Evolutionary conservation across 768 basidiomycete species (phyloP), one percentile per base, ranked within the genome.

Genomic region (Nidularia sp.): DNA sequence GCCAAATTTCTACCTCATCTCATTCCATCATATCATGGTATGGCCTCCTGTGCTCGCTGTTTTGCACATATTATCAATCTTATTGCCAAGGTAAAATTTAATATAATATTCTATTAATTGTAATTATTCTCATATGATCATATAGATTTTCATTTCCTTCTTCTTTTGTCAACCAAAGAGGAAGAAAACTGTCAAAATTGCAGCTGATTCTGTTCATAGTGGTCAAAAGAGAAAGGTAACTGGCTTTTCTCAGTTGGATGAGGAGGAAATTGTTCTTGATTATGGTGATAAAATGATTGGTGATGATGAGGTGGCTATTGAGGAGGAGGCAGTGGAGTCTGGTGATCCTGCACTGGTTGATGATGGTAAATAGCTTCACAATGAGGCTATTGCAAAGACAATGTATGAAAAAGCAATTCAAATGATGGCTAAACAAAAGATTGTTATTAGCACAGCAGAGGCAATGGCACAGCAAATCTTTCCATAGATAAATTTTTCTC

Each of bases 1-100:
- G 62, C 66, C 0, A 53, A 53, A 6, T 6, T 57, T 34, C 53
- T 69, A 2, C 50, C 54, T 5, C 25, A 53, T 8, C 32, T 52
- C 4, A 54, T 70, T 18, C 60, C 62, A 15, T 48, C 39, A 3
- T 71, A 67, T 48, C 47, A 54, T 0, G 65, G 68, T 0, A 41
- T 34, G n/a, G 42, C 48, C 3, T 49, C 52, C 1, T 54, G 60
- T 10, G 49, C 56, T 2, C 54, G 60, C 2, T 71, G 70, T 55
- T 55, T 67, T n/a, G 61, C 62, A 7, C 68, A 70, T 45, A 66
- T 63, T 42, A n/a, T 70, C 7, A 69, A 70, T 55, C 54, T 71
- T 2, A 60, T 68, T 51, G 67, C 65, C 6, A 68, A 70, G 60
- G 68, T 67, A 50, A 57, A 13, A n/a, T n/a, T 18, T 18, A 47